Evolutionary conservation across 306 rosid genomes (phyloP).

Genomic region (Fragaria iinumae): DNA sequence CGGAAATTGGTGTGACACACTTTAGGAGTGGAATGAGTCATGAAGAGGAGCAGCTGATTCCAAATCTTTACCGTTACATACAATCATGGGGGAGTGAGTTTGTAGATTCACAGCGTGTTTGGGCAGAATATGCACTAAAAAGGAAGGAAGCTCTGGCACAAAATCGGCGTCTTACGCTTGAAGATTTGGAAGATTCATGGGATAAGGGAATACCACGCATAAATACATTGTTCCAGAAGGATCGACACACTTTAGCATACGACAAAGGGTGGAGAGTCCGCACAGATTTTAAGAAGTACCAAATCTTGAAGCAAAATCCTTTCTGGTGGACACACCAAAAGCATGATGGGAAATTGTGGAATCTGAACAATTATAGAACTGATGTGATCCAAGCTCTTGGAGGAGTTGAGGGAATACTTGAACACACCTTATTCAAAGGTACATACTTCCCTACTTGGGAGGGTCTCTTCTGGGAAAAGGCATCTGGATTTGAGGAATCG

Average conservation of each 20-base stretch:
- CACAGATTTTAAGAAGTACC: constrained; percentile 92
- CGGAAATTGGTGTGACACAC: constrained; percentile 96
- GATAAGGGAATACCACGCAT: constrained; percentile 97
- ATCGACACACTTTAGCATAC: constrained; percentile 91
- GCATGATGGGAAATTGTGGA: constrained; percentile 97
- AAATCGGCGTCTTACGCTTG: constrained; percentile 93
- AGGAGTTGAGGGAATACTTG: constrained; percentile 98
- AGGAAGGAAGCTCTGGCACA: constrained; percentile 98
- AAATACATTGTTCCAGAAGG: constrained; percentile 94
- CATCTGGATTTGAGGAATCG: constrained; percentile 97
- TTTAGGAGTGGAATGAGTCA: constrained; percentile 99
- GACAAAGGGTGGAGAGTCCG: constrained; percentile 99
- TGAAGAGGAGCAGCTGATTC: constrained; percentile 93
- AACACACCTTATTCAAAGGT: constrained; percentile 95
- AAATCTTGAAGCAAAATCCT: constrained; percentile 93
- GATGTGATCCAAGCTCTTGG: constrained; percentile 99
- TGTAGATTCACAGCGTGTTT: constrained; percentile 94
- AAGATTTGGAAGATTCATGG: constrained; percentile 98
- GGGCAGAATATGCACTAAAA: constrained; percentile 98
- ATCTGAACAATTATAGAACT: constrained; percentile 90
- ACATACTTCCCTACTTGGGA: constrained; percentile 97
- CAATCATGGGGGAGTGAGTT: constrained; percentile 99
- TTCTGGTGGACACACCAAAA: constrained; percentile 99
- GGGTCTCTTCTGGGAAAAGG: constrained; percentile 98
- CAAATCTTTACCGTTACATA: constrained; percentile 86